phyloP scores from a whole-genome alignment of 257 asterid genomes.

The Solanum paucissectum region DNA sequence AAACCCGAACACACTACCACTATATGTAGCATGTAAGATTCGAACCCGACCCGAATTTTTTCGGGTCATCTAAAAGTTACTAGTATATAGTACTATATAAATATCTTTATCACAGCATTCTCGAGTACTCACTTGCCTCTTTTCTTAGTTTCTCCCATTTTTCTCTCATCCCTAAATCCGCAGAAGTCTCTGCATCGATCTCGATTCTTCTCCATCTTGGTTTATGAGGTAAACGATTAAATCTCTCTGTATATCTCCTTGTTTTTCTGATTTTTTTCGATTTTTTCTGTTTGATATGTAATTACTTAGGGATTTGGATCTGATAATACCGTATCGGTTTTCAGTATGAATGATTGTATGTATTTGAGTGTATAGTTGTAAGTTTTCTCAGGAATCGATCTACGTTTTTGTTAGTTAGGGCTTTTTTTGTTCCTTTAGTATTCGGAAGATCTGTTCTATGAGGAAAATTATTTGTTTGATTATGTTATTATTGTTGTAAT shows the following conservation, averaged over 20 bases:
- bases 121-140: not conserved
- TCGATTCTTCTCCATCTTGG: not conserved
- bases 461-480: not conserved
- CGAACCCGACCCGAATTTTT: not conserved
- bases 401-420: not conserved
- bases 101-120: not conserved
- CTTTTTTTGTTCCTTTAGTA: not conserved
- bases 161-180: not conserved
- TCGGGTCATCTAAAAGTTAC: not conserved
- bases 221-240: conserved; percentile 6
- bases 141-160: not conserved
- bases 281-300: not conserved
- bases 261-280: not conserved
- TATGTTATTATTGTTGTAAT: not conserved
- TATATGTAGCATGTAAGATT: not conserved
- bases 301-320: not conserved
- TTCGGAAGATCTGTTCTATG: not conserved
- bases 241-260: not conserved
- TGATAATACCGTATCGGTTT: not conserved
- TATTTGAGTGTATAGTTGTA: not conserved
- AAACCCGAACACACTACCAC: not conserved
- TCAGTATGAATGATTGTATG: not conserved
- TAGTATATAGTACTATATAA: not conserved
- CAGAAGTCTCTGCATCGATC: not conserved
- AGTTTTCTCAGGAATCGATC: not conserved